Percentiles rank a stretch among this genome's conserved stretches.
Evolutionary conservation across 768 basidiomycete species (phyloP).

Genomic region (Cystofilobasidium bisporidii): DNA sequence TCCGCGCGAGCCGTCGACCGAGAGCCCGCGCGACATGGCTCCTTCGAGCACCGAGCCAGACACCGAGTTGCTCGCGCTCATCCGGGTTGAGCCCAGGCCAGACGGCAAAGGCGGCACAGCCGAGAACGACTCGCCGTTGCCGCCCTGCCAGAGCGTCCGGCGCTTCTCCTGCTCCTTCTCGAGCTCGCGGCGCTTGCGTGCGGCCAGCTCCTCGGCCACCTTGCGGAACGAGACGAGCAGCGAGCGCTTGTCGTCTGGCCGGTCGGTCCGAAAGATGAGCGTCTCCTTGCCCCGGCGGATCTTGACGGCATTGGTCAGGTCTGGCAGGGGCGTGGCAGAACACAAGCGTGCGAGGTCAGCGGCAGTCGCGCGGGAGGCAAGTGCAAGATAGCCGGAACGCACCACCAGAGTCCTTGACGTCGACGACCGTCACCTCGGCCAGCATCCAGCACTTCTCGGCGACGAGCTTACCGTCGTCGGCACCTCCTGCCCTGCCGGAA

Average conservation of each 20-base stretch:
- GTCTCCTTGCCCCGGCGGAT: constrained; percentile 86
- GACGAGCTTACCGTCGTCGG: constrained; percentile 54
- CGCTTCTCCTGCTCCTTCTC: constrained; percentile 85
- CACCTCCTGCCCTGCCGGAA: constrained; percentile 43
- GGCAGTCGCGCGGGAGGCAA: neutral
- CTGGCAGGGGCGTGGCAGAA: constrained; percentile 38
- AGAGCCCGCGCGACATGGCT: constrained; percentile 40
- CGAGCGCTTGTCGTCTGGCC: constrained; percentile 69
- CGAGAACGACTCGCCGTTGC: constrained; percentile 31
- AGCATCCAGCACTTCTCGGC: constrained; percentile 90
- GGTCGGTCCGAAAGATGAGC: constrained; percentile 82
- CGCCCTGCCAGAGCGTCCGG: constrained; percentile 49
- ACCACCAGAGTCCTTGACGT: constrained; percentile 93
- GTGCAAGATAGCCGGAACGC: constrained; percentile 32
- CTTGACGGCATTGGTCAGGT: constrained; percentile 92
- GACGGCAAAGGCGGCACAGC: neutral
- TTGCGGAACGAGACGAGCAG: constrained; percentile 78
- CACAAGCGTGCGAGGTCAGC: neutral
- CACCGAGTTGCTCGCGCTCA: constrained; percentile 38
- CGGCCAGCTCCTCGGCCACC: constrained; percentile 80
- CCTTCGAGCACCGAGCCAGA: constrained; percentile 49
- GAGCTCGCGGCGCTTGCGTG: constrained; percentile 82
- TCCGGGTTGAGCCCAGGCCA: neutral
- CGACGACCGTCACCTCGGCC: constrained; percentile 86
- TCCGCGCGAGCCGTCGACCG: constrained; percentile 57